A percentile compares a stretch with the other conserved stretches of the same genome.
phyloP scores from a whole-genome alignment of 179 eudicot genomes.

The Heliamphora pulchella region DNA sequence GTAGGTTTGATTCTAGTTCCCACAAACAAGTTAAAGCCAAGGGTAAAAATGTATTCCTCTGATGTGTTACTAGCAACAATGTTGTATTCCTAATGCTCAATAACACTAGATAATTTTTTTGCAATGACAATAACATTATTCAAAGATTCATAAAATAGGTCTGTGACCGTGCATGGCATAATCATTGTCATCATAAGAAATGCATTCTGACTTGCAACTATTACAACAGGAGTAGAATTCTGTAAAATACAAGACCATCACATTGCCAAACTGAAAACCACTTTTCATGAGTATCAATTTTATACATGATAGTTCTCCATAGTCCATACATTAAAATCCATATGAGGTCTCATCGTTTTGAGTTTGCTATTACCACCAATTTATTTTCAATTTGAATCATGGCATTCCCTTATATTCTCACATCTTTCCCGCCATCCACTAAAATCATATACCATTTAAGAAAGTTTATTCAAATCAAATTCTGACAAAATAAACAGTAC shows the following conservation, averaged over 20 bases:
- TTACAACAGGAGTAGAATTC: not conserved
- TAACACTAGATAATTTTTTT: not conserved
- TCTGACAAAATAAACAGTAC: not conserved
- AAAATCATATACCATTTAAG: not conserved
- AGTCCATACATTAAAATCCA: not conserved
- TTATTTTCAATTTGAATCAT: not conserved
- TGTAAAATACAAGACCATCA: not conserved
- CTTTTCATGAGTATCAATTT: not conserved
- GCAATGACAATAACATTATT: not conserved
- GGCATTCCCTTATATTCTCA: not conserved
- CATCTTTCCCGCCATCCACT: not conserved
- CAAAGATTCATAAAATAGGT: not conserved
- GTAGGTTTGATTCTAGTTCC: conserved; percentile 4
- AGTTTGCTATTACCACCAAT: not conserved
- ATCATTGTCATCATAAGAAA: not conserved
- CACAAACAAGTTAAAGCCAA: not conserved
- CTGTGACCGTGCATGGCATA: not conserved
- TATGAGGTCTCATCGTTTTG: not conserved
- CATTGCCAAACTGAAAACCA: not conserved
- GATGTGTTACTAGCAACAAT: not conserved
- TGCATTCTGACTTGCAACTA: not conserved
- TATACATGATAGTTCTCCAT: not conserved
- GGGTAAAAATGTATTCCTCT: not conserved
- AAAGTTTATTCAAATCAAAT: not conserved
- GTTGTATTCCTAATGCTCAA: not conserved